Base-by-base conservation (phyloP, 2,329 filamentous ascomycete species). In the Exophiala spinifera region DNA sequence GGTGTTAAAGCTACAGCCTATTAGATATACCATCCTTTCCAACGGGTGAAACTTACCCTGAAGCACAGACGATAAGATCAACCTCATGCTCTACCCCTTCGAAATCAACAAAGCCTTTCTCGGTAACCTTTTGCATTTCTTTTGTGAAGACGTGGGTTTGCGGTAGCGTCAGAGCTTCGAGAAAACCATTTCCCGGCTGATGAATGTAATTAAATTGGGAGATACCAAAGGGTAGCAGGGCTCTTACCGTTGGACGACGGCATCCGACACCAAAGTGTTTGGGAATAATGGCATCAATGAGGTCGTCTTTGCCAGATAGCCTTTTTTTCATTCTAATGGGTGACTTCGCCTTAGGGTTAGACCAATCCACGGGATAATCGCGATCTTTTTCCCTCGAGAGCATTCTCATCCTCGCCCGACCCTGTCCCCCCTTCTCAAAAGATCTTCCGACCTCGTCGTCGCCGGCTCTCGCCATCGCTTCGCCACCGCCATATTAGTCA, bases 71-170 rank as follows among this genome's bases (percentile, higher is more conserved):
- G 28, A 61, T 61, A 10, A 57, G 40, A 44, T 61, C 59, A 13
- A 61, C 59, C 15, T 61, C 56, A 43, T 67, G 60, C 36, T 65
- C 56, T 1, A 44, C 13, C 1, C 61, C 65, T 17, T 64, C 55
- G 10, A 48, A 55, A 31, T 60, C 61, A 3, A 65, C 42, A 19
- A 69, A 64, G 3, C 74, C 73, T 4, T 66, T 63, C 0, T 63
- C 57, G 0, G 66, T 68, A 42, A 79, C 62, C 39, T 65, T 61
- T 14, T 62, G 54, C 58, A 79, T 75, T 1, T 62, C 65, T 25
- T 71, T 70, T 21, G 68, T 69, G 25, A 77, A 69, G 5, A 71
- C 69, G n/a, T 69, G 63, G 4, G 79, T 74, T 43, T 81, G 79
- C 7, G 69, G 65, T 48, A 72, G 60, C 2, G 67, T 67, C 23